Percentiles rank a stretch among this genome's conserved stretches.
Conservation (phyloP, 371 early-diverging fungal species). For the Syncephalastrum racemosum region DNA sequence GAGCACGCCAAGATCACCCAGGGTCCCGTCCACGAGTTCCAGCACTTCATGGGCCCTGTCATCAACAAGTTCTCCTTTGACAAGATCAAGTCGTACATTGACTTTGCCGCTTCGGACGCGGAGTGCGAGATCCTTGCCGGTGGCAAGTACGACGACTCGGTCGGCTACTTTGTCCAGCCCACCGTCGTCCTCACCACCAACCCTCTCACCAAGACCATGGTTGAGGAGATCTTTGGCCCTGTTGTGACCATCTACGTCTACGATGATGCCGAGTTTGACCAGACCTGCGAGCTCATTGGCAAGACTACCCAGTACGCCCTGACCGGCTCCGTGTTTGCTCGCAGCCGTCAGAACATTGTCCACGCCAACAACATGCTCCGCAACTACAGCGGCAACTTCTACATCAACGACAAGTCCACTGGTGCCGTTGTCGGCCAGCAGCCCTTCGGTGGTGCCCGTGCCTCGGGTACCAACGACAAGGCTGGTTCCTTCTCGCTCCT, state of each 20-base stretch:
- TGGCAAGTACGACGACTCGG: conserved; percentile 79
- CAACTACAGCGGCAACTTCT: conserved; percentile 96
- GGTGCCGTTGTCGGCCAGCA: conserved; percentile 98
- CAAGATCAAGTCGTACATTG: conserved; percentile 89
- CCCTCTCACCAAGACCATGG: conserved; percentile 84
- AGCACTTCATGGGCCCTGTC: conserved; percentile 78
- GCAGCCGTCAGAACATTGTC: conserved; percentile 80
- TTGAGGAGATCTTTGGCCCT: conserved; percentile 97
- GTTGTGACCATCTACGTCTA: conserved; percentile 95
- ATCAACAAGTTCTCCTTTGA: conserved; percentile 93
- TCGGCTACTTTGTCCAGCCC: conserved; percentile 92
- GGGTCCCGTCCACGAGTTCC: conserved; percentile 83
- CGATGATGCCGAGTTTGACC: conserved; percentile 78
- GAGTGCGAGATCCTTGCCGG: conserved; percentile 81
- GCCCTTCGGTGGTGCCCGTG: conserved; percentile 95
- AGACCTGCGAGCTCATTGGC: conserved; percentile 75
- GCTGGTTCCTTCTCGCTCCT: conserved; percentile 75
- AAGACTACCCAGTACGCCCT: conserved; percentile 86
- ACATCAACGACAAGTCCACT: conserved; percentile 98
- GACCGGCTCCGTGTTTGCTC: conserved; percentile 89
- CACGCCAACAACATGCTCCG: conserved; percentile 77
- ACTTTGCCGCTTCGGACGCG: conserved; percentile 63
- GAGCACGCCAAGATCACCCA: conserved; percentile 78
- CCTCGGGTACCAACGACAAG: conserved; percentile 98
- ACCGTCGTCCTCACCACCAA: conserved; percentile 90